phyloP scores from a whole-genome alignment of 371 early-diverging fungal genomes.

The Rhizopus delemar region DNA sequence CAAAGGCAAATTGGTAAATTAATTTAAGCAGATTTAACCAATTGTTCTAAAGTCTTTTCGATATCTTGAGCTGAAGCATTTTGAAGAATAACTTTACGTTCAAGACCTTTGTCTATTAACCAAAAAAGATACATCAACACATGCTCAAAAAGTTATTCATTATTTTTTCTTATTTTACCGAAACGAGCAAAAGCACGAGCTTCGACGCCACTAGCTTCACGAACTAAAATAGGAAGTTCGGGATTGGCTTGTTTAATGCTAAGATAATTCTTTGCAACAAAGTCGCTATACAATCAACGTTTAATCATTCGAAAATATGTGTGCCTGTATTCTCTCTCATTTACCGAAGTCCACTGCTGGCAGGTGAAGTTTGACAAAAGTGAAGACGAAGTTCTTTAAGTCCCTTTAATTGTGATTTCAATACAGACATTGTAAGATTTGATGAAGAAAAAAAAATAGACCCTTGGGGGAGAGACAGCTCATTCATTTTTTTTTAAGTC shows the following conservation, averaged over 20 bases:
- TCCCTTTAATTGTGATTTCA: constrained; percentile 58
- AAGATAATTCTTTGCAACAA: constrained; percentile 77
- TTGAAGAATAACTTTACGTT: constrained; percentile 78
- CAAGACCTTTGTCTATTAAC: constrained; percentile 78
- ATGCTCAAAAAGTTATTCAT: not conserved
- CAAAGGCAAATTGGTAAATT: not conserved
- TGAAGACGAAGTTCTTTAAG: constrained; percentile 91
- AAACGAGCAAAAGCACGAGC: constrained; percentile 90
- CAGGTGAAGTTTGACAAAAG: constrained; percentile 82
- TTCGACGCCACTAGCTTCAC: constrained; percentile 86
- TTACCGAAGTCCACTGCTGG: constrained; percentile 86
- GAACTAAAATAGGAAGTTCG: constrained; percentile 83
- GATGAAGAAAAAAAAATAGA: constrained; percentile 2
- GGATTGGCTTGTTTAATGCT: constrained; percentile 86
- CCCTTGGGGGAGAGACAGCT: not conserved
- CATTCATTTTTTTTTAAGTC: not conserved
- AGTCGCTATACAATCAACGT: constrained; percentile 62
- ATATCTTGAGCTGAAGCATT: constrained; percentile 74
- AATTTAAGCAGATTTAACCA: constrained; percentile 54
- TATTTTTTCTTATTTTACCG: constrained; percentile 54
- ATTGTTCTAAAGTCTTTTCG: constrained; percentile 64
- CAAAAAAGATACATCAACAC: not conserved
- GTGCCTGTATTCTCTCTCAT: not conserved
- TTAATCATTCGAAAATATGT: not conserved
- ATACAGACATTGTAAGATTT: constrained; percentile 36